These are phyloP conservation scores for Chaetomium sp. DNA, from an alignment of 2,329 filamentous ascomycete species.

Conservation along the genomic window DNA sequence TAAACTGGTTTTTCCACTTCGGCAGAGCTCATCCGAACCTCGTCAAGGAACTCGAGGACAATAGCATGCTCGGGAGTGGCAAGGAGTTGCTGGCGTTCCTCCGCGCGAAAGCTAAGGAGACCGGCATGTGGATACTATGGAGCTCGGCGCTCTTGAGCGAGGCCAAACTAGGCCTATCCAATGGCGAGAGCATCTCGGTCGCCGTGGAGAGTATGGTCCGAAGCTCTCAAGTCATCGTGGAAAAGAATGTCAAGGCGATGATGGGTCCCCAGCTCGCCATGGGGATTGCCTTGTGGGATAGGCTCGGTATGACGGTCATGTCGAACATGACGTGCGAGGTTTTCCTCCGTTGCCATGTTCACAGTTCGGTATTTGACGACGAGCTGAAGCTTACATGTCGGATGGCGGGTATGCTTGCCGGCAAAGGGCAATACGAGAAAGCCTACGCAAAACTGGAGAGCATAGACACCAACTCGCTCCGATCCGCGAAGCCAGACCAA, in stretches of 20 bases:
- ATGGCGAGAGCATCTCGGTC: slow-evolving; percentile 64
- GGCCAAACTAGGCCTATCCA: slow-evolving; percentile 74
- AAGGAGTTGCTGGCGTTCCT: slow-evolving; percentile 82
- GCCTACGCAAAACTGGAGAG: slow-evolving; percentile 62
- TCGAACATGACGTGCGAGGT: slow-evolving; percentile 68
- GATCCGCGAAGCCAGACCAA: slow-evolving; percentile 77
- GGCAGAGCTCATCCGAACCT: slow-evolving; percentile 79
- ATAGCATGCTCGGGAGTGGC: slow-evolving; percentile 73
- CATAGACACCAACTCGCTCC: slow-evolving; percentile 49
- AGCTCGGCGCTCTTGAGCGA: slow-evolving; percentile 84
- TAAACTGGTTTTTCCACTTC: slow-evolving; percentile 96
- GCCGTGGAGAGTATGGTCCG: slow-evolving; percentile 80
- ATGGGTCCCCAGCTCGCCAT: slow-evolving; percentile 75
- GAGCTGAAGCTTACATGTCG: slow-evolving; percentile 73
- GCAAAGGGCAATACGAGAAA: slow-evolving; percentile 70
- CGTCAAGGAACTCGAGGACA: slow-evolving; percentile 69
- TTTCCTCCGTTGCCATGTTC: slow-evolving; percentile 72
- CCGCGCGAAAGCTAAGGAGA: slow-evolving; percentile 82
- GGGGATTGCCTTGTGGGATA: slow-evolving; percentile 71
- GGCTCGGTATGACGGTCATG: slow-evolving; percentile 65
- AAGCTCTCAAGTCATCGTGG: slow-evolving; percentile 79
- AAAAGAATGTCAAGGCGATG: slow-evolving; percentile 71
- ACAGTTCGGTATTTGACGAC: slow-evolving; percentile 68
- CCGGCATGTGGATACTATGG: slow-evolving; percentile 81
- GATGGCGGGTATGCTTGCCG: slow-evolving; percentile 66